These are phyloP conservation scores for Mycena vitilis DNA, from an alignment of 768 basidiomycete genomes.

Conservation along the genomic window DNA sequence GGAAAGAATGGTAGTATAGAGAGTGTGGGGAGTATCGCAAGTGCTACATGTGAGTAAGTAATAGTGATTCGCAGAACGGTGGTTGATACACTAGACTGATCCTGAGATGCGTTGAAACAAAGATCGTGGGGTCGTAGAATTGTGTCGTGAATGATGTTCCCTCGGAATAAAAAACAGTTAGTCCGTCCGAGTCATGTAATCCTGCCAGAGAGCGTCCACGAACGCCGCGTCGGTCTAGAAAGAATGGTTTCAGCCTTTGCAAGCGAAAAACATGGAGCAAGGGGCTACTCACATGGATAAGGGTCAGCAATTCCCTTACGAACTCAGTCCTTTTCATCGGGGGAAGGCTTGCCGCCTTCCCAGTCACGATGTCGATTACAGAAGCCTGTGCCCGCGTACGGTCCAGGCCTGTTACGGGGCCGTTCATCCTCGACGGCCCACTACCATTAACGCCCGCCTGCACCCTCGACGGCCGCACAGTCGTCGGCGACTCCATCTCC, in stretches of 20 bases:
- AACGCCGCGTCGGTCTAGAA: constrained; percentile 77
- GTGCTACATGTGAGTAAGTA: constrained; percentile 20
- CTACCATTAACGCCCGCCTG: constrained; percentile 8
- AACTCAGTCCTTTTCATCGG: constrained; percentile 66
- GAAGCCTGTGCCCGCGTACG: neutral
- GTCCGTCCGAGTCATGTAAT: constrained; percentile 52
- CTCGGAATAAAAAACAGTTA: constrained; percentile 5
- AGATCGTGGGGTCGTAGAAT: neutral
- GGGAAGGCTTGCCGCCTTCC: neutral
- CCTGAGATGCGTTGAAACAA: neutral
- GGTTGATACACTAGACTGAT: constrained; percentile 23
- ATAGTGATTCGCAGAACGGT: constrained; percentile 17
- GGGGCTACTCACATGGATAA: constrained; percentile 75
- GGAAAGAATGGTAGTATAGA: constrained; percentile 18
- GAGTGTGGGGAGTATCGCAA: constrained; percentile 17
- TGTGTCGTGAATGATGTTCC: constrained; percentile 3
- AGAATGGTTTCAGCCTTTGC: too few relatives aligned
- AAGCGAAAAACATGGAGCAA: too few relatives aligned
- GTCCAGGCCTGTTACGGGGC: constrained; percentile 6
- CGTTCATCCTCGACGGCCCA: neutral
- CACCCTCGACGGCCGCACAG: constrained; percentile 27
- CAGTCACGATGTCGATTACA: neutral
- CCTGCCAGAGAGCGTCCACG: constrained; percentile 69
- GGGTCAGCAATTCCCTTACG: constrained; percentile 66
- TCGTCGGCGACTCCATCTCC: constrained; percentile 47